A percentile compares a stretch with the other conserved stretches of the same genome.
Conservation (phyloP, 2,329 filamentous ascomycete genomes). For the Onygena corvina region DNA sequence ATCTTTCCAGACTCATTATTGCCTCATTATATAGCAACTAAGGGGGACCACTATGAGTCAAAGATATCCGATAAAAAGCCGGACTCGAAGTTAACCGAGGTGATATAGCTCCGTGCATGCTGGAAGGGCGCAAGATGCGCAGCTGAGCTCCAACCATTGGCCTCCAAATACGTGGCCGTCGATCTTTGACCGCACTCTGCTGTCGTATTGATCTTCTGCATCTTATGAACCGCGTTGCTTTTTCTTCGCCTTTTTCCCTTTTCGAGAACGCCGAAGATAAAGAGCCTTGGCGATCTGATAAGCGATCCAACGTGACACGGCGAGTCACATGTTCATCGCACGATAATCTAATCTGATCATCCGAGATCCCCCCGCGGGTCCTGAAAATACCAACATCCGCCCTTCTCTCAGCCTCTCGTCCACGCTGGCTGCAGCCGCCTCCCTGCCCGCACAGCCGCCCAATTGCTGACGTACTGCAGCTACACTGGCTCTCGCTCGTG, state of each 20-base stretch:
- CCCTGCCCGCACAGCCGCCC: not conserved
- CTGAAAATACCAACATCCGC: conserved; percentile 1
- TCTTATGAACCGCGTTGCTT: too few relatives aligned
- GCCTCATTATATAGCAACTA: not conserved
- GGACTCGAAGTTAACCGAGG: not conserved
- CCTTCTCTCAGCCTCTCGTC: not conserved
- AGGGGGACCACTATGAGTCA: not conserved
- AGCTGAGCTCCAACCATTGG: too few relatives aligned
- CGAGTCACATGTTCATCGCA: conserved; percentile 16
- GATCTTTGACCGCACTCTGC: too few relatives aligned
- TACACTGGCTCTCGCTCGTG: not conserved
- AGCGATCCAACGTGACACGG: conserved; percentile 13
- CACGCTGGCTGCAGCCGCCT: not conserved
- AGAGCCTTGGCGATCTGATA: conserved; percentile 14
- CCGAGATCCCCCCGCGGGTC: conserved; percentile 12
- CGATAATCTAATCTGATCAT: conserved; percentile 20
- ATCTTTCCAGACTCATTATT: not conserved
- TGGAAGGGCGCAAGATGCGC: not conserved
- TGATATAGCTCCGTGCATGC: not conserved
- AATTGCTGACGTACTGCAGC: not conserved
- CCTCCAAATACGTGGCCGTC: not conserved
- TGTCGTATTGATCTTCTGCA: too few relatives aligned
- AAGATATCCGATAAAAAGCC: not conserved
- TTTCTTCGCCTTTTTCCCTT: not conserved
- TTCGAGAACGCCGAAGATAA: not conserved